Base-by-base conservation (phyloP, 2,329 filamentous ascomycete genomes). In the Neonectria faginata region DNA sequence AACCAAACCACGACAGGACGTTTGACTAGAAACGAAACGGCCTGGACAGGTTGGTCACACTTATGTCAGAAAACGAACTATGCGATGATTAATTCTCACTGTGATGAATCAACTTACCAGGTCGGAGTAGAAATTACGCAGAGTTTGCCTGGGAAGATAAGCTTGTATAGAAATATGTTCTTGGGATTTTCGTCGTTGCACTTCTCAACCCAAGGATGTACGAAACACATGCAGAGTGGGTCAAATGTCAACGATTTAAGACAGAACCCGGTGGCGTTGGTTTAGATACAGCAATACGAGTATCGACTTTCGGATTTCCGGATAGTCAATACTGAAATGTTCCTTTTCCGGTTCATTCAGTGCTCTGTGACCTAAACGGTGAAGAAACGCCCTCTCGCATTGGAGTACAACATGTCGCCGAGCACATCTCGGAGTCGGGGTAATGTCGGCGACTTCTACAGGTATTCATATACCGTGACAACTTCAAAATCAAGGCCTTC, bases 401-500 rank as follows among this genome's bases (percentile, higher is more conserved):
- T 55, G 11, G 41, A 22, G 33, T 11, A 36, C 33, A 36, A 41
- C 36, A n/a, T 41, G 39, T 48, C 20, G 18, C 20, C 45, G 29
- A 44, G 45, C 39, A 42, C 7, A 14, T 2, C 5, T 47, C 53
- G 31, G 53, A 33, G 47, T 57, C 60, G 60, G 59, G 20, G 20
- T 18, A 62, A 62, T 53, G 47, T 53, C 53, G 53, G 45, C 16
- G 58, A 61, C 45, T 62, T 53, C 53, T 62, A 25, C 5, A 25
- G 25, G 25, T 25, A 25, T 25, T 25, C 25, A 25, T 2, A 10
- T 29, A 10, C 9, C 29, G 7, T 29, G 9, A 29, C 20, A 41
- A 16, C n/a, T 18, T 33, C 18, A 27, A 20, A 16, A 41, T 14
- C 14, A n/a, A 33, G 12, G 44, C n/a, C 14, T 27, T 5, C 5